A percentile compares a stretch with the other conserved stretches of the same genome.
phyloP scores from a whole-genome alignment of 176 grass and related monocot species.

The Cenchrus fungigraminus region DNA sequence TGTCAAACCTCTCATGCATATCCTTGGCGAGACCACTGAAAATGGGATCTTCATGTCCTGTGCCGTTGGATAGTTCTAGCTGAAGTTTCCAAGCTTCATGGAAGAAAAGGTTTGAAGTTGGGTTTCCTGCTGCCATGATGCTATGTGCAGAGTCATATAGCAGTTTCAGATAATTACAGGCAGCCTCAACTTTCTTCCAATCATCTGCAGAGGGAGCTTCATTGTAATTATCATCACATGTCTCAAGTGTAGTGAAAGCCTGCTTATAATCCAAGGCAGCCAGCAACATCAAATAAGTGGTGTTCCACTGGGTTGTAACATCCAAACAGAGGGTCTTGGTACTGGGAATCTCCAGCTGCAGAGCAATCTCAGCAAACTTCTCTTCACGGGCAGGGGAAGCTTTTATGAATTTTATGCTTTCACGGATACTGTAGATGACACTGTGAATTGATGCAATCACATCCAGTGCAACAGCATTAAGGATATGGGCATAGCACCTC shows the following conservation, averaged over 20 bases:
- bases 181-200: conserved; percentile 78
- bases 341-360: conserved; percentile 75
- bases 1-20: conserved; percentile 89
- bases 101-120: conserved; percentile 79
- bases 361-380: conserved; percentile 76
- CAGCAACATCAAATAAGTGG: conserved; percentile 81
- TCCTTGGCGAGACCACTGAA: conserved; percentile 66
- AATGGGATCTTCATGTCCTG: conserved; percentile 54
- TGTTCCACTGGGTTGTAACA: conserved; percentile 84
- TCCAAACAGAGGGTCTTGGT: conserved; percentile 74
- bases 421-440: conserved; percentile 79
- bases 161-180: conserved; percentile 61
- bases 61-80: conserved; percentile 59
- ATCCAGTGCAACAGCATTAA: conserved; percentile 67
- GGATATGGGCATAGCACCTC: conserved; percentile 73
- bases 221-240: conserved; percentile 81
- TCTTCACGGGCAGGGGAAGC: conserved; percentile 66
- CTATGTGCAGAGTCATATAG: conserved; percentile 80
- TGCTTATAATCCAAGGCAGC: conserved; percentile 83
- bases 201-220: conserved; percentile 76
- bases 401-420: conserved; percentile 89
- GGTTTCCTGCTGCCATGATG: conserved; percentile 60
- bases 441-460: conserved; percentile 82
- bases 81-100: conserved; percentile 89
- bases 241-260: conserved; percentile 63